Evolutionary conservation across 345 rosid genomes (phyloP), one percentile per base, ranked within the genome.

Genomic region (Gossypium anomalum): DNA sequence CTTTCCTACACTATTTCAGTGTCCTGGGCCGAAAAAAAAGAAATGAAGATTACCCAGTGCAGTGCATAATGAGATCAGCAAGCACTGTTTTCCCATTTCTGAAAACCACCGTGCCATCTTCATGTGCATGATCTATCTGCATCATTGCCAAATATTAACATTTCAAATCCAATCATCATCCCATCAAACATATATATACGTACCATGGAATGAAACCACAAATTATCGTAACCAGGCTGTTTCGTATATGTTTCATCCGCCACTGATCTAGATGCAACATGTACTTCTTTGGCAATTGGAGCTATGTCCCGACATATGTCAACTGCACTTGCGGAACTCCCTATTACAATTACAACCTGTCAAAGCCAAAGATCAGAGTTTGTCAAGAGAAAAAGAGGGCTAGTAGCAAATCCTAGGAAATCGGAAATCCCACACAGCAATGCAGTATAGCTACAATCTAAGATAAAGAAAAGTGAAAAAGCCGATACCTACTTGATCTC

Each of bases 171-270:
- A 59, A 12, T 34, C 25, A 78, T 70, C 75, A 34, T 66, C 70
- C 47, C 19, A 64, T 41, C 58, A 43, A 15, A 19, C 60, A 22
- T 44, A 41, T 29, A 29, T n/a, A 13, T 17, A 57, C 58, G 53
- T 44, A 92, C 98, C 98, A 88, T 89, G 13, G 98, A 89, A 83
- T 92, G 97, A 77, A 85, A 71, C 93, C 95, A 87, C 19, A 89
- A 55, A 56, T 91, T 91, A 80, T 77, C 78, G 71, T 82, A 85
- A 58, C 90, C 88, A 12, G 22, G 70, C 56, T 69, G 85, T 68
- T 80, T 67, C 47, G 77, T 85, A 74, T 67, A 83, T 16, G 87
- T 85, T 74, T 78, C 88, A 41, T 82, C 83, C 3, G 79, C 79
- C 77, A 81, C 84, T 19, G 89, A 84, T 78, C 98, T 81, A 60